phyloP scores from a whole-genome alignment of 225 moss, liverwort and hornwort species.

The Physcomitrellopsis africana region DNA sequence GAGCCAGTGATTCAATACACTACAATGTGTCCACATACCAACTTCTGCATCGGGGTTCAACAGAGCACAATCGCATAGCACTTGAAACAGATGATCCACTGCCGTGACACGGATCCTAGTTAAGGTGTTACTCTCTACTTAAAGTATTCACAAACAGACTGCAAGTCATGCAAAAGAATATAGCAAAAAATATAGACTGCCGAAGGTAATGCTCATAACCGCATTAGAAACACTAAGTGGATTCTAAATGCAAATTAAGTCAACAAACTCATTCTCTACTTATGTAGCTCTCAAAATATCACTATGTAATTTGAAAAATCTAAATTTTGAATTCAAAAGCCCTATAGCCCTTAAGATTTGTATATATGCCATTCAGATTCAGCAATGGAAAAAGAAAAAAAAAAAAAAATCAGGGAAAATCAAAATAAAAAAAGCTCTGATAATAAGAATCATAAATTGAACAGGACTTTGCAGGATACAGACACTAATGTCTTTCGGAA shows the following conservation, averaged over 20 bases:
- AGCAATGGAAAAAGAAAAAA: not conserved
- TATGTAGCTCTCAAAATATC: slow-evolving; percentile 5
- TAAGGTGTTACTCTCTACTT: not conserved
- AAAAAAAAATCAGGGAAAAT: not conserved
- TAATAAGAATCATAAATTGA: slow-evolving; percentile 16
- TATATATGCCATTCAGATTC: slow-evolving; percentile 1
- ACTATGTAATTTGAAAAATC: not conserved
- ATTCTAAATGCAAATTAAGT: not conserved
- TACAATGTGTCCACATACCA: slow-evolving; percentile 54
- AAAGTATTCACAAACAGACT: too few species aligned
- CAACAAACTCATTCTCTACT: not conserved
- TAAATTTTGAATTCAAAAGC: not conserved
- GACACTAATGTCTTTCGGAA: slow-evolving; percentile 79
- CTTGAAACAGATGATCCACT: slow-evolving; percentile 99
- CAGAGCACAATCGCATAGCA: slow-evolving; percentile 90
- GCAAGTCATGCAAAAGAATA: too few species aligned
- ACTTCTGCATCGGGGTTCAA: slow-evolving; percentile 94
- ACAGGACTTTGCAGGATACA: slow-evolving; percentile 67
- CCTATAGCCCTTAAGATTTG: slow-evolving; percentile 10
- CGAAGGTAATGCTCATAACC: not conserved
- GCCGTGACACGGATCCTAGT: slow-evolving; percentile 27
- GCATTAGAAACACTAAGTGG: slow-evolving; percentile 17
- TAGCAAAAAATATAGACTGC: too few species aligned
- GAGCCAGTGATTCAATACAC: not conserved
- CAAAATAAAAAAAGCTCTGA: not conserved